Conservation (phyloP, 305 asterid species). For the Fraxinus platypoda region DNA sequence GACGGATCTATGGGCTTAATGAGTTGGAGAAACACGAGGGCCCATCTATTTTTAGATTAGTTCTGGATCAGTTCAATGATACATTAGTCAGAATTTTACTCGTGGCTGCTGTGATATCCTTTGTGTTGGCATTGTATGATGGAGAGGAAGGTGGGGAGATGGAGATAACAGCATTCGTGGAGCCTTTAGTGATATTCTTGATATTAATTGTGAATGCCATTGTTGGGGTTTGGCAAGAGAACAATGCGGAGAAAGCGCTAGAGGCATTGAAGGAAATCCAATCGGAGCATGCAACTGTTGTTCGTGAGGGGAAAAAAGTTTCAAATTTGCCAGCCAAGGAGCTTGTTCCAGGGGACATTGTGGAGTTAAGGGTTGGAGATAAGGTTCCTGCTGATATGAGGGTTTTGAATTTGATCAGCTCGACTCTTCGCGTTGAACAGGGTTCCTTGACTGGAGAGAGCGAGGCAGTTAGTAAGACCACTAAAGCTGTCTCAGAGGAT, state of each 20-base stretch:
- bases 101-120: constrained; percentile 83
- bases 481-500: constrained; percentile 72
- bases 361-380: constrained; percentile 93
- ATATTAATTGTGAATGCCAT: constrained; percentile 87
- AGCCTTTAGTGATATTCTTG: constrained; percentile 84
- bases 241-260: constrained; percentile 91
- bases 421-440: constrained; percentile 83
- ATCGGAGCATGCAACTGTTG: constrained; percentile 78
- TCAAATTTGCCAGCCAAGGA: constrained; percentile 73
- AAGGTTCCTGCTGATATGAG: constrained; percentile 96
- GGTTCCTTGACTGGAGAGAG: constrained; percentile 98
- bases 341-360: constrained; percentile 93
- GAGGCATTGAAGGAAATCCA: constrained; percentile 96
- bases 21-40: constrained; percentile 95
- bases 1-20: constrained; percentile 70
- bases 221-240: constrained; percentile 98
- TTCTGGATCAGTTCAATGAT: constrained; percentile 90
- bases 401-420: constrained; percentile 79
- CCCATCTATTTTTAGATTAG: constrained; percentile 65
- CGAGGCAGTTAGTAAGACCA: constrained; percentile 86
- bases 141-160: constrained; percentile 96
- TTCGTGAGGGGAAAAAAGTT: constrained; percentile 70
- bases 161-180: constrained; percentile 95
- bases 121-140: constrained; percentile 87
- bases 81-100: constrained; percentile 81